Base-by-base conservation (phyloP, 2,329 filamentous ascomycete genomes). In the Aureobasidium namibiae region DNA sequence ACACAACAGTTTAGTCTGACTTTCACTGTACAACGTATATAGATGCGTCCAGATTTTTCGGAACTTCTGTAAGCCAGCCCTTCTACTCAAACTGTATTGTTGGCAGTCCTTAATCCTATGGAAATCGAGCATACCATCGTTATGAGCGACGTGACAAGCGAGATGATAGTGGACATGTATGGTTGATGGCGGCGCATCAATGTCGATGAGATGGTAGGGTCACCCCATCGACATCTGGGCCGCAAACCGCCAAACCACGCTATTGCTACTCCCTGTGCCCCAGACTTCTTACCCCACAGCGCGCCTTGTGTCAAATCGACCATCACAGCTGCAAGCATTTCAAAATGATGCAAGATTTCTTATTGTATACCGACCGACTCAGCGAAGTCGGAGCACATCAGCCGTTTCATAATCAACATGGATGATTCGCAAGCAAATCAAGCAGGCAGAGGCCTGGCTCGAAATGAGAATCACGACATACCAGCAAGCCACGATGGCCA, bases 221-320 rank as follows among this genome's bases (percentile, higher is more conserved):
- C 11, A 13, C 39, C 4, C 21, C 21, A 11, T 18, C 2, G 18
- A 24, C 4, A 11, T 2, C 18, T 1, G 4, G 2, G n/a, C n/a
- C n/a, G n/a, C n/a, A n/a, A 18, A 6, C 1, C 33, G 39, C 52
- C 7, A 56, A 56, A 56, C 52, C 52, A 3, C 52, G 34, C 52
- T 56, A 56, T 13, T 56, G n/a, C 52, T 45, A 39, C 52, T 56
- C 52, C 52, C n/a, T 56, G 14, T 31, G 29, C 52, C 29, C 36
- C 50, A 33, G n/a, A 24, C 52, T 36, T 56, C 6, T 21, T 31
- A 23, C 52, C 18, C 26, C 18, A 24, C 29, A 6, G 14, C 23
- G 29, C 52, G 52, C 52, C 52, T 45, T 56, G 21, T 45, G 38
- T 21, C 26, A 24, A 23, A 16, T 42, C 38, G 11, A 29, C 49